A percentile compares a stretch with the other conserved stretches of the same genome.
These are phyloP conservation scores for Dothiorella sarmentorum DNA, from an alignment of 2,329 filamentous ascomycete species.

Conservation along the genomic window DNA sequence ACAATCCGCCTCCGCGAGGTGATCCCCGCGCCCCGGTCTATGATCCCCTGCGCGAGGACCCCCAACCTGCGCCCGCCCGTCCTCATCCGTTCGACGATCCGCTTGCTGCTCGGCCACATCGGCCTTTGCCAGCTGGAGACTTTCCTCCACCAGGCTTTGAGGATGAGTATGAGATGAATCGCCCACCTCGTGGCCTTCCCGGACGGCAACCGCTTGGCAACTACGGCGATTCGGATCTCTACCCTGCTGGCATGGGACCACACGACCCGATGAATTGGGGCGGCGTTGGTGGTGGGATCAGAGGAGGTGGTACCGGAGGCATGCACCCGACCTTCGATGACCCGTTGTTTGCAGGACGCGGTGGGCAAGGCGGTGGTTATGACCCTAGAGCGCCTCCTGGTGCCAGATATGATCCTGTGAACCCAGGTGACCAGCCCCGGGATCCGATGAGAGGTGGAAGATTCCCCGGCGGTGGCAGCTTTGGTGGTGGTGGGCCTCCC, in stretches of 20 bases:
- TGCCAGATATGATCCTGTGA: slow-evolving; percentile 83
- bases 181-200: slow-evolving; percentile 56
- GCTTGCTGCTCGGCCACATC: slow-evolving; percentile 56
- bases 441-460: slow-evolving; percentile 25
- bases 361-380: slow-evolving; percentile 48
- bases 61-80: slow-evolving; percentile 55
- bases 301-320: slow-evolving; percentile 64
- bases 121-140: slow-evolving; percentile 65
- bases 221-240: slow-evolving; percentile 82
- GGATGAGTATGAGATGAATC: slow-evolving; percentile 81
- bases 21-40: slow-evolving; percentile 39
- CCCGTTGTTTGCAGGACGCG: slow-evolving; percentile 68
- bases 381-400: slow-evolving; percentile 79
- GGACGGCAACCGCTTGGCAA: slow-evolving; percentile 57
- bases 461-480: slow-evolving; percentile 19
- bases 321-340: slow-evolving; percentile 98
- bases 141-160: slow-evolving; percentile 89
- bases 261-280: slow-evolving; percentile 75
- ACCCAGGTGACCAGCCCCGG: slow-evolving; percentile 49
- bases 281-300: slow-evolving; percentile 54
- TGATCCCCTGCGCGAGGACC: slow-evolving; percentile 43
- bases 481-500: slow-evolving; percentile 45
- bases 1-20: slow-evolving; percentile 36
- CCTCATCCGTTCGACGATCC: slow-evolving; percentile 69
- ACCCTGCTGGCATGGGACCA: slow-evolving; percentile 81